Base-by-base conservation (phyloP, 192 early-diverging fungal genomes). In the Haplosporangium gracile region DNA sequence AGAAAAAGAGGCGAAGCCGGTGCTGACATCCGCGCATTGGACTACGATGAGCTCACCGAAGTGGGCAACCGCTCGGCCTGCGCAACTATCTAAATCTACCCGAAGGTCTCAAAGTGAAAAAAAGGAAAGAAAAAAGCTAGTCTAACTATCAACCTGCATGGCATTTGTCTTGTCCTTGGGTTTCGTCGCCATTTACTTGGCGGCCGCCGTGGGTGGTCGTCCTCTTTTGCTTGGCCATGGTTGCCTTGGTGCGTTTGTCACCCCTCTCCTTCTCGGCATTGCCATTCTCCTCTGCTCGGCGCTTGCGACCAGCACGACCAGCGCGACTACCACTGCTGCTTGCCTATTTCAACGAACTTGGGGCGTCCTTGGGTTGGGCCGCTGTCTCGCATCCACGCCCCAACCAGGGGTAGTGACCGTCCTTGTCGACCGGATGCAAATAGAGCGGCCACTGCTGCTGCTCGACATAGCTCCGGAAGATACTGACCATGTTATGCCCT, bases 361-460 rank as follows among this genome's bases (percentile, higher is more conserved):
- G 39, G 34, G 74, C 39, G 20, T 76, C 74, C 39, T 76, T 7
- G 18, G 74, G 53, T 76, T 2, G 29, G 72, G 72, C 15, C 22
- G 47, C 72, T 22, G 22, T 8, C 42, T 73, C 42, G 24, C 22
- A 9, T 73, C 24, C 72, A 73, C 22, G 53, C 57, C 42, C 55
- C 38, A 65, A 36, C 74, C 74, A 76, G 29, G 74, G 74, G 39
- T 65, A 65, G 74, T 76, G 26, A 38, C 74, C 74, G 24, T 76
- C 74, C 11, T 63, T 63, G 34, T 76, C 57, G 20, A 76, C 57
- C 3, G 74, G 74, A n/a, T 76, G 74, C 34, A 76, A 18, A 42
- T 76, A 76, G 18, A 65, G 5, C 15, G 74, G 57, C 38, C 74
- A 57, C 39, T 76, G 16, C 39, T 76, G 74, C 74, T 76, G 8